These are phyloP conservation scores for Alternaria sp. DNA, from an alignment of 2,329 filamentous ascomycete genomes.

Conservation along the genomic window DNA sequence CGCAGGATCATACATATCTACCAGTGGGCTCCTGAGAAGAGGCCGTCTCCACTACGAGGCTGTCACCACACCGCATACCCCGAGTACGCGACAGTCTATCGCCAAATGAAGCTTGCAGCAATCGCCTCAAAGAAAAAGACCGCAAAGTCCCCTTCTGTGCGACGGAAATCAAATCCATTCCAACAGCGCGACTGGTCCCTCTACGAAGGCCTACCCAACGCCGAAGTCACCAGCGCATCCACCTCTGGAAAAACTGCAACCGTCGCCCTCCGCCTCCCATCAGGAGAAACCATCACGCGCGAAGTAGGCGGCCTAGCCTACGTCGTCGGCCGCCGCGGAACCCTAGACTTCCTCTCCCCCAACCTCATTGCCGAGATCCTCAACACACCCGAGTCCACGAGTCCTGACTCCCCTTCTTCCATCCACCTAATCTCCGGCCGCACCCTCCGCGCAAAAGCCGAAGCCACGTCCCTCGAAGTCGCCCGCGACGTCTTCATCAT, in stretches of 20 bases:
- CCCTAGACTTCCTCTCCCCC: conserved; percentile 58
- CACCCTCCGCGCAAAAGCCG: conserved; percentile 60
- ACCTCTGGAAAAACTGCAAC: conserved; percentile 19
- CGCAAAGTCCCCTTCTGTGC: conserved; percentile 30
- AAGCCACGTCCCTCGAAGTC: conserved; percentile 58
- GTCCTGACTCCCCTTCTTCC: no score
- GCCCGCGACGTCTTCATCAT: conserved; percentile 61
- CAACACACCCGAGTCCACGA: conserved; percentile 19
- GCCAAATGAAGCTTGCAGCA: conserved; percentile 63
- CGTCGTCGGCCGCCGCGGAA: conserved; percentile 63
- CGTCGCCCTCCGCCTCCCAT: conserved; percentile 54
- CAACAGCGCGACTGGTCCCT: conserved; percentile 58
- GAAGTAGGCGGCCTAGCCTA: conserved; percentile 60
- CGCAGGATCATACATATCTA: conserved; percentile 66
- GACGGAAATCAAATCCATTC: conserved; percentile 51
- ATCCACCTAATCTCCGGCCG: conserved; percentile 56
- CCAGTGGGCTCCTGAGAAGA: conserved; percentile 63
- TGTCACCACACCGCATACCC: conserved; percentile 68
- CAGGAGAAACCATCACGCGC: conserved; percentile 54
- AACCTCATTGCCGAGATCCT: conserved; percentile 58
- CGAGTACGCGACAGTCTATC: conserved; percentile 66
- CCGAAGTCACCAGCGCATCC: conserved; percentile 53
- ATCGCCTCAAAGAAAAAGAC: conserved; percentile 27
- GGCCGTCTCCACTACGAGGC: conserved; percentile 63
- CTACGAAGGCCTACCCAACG: conserved; percentile 65